Evolutionary conservation across 805 yeast species (phyloP).

Genomic region (Phaffomyces opuntiae): DNA sequence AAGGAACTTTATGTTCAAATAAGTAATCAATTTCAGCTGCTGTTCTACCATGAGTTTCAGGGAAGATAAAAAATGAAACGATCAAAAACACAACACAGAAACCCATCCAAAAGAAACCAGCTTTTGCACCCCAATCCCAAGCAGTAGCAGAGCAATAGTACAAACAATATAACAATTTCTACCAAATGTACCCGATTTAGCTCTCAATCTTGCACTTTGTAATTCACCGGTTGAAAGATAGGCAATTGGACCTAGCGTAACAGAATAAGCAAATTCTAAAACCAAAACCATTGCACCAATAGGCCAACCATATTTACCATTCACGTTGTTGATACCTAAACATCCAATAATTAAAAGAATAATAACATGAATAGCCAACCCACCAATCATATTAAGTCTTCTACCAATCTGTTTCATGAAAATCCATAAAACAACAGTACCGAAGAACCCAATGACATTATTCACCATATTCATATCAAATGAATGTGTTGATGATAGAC

Average conservation of each 20-base stretch:
- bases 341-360: not conserved
- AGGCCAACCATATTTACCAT: not conserved
- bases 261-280: not conserved
- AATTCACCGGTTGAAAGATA: not conserved
- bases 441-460: not conserved
- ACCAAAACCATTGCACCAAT: not conserved
- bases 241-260: not conserved
- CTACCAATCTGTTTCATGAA: not conserved
- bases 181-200: not conserved
- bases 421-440: not conserved
- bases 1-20: slow-evolving; percentile 28
- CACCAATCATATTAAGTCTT: not conserved
- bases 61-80: slow-evolving; percentile 1
- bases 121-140: not conserved
- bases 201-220: not conserved
- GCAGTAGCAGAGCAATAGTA: not conserved
- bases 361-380: not conserved
- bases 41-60: slow-evolving; percentile 2
- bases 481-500: not conserved
- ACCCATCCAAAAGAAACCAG: not conserved
- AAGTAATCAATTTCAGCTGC: slow-evolving; percentile 2
- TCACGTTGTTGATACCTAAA: not conserved
- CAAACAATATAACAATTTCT: not conserved
- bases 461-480: not conserved
- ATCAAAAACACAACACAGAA: not conserved